Percentiles rank a stretch among this genome's conserved stretches.
Conservation (phyloP, 2,329 filamentous ascomycete species). For the Cladosporium sphaerospermum region DNA sequence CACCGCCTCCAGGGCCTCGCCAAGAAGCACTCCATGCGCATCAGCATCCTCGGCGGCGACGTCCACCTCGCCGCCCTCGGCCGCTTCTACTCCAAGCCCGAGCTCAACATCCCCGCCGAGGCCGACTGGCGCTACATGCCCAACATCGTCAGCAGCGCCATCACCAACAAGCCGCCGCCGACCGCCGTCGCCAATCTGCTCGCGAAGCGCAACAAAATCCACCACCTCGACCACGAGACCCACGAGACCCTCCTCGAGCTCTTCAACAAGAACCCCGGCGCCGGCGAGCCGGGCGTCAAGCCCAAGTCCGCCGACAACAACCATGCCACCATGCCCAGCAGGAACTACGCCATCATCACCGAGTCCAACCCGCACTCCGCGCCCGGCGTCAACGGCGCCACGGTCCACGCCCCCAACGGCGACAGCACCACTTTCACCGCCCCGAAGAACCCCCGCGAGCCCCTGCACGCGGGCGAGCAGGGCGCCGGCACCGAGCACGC, state of each 20-base stretch:
- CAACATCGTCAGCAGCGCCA: slow-evolving; percentile 59
- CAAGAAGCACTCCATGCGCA: slow-evolving; percentile 49
- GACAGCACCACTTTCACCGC: slow-evolving; percentile 37
- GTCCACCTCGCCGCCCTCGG: slow-evolving; percentile 59
- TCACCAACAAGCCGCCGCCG: slow-evolving; percentile 63
- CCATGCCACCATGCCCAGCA: slow-evolving; percentile 73
- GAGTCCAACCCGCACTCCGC: slow-evolving; percentile 38
- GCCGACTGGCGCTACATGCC: slow-evolving; percentile 58
- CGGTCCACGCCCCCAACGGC: slow-evolving; percentile 23
- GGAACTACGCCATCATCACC: slow-evolving; percentile 59
- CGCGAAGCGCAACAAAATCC: slow-evolving; percentile 58
- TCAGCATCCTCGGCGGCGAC: slow-evolving; percentile 59
- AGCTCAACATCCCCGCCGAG: slow-evolving; percentile 50
- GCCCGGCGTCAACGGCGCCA: slow-evolving; percentile 15
- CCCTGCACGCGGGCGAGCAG: slow-evolving; percentile 71
- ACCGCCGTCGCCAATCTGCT: slow-evolving; percentile 59
- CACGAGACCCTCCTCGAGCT: slow-evolving; percentile 59
- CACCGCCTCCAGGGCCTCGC: slow-evolving; percentile 56
- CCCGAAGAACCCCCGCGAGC: slow-evolving; percentile 57
- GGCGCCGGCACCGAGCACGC: slow-evolving; percentile 74
- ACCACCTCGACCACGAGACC: slow-evolving; percentile 56
- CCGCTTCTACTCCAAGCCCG: slow-evolving; percentile 58
- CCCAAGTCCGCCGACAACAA: slow-evolving; percentile 67
- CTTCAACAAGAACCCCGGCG: slow-evolving; percentile 54
- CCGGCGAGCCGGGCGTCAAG: slow-evolving; percentile 36